Conservation (phyloP, 495 filamentous ascomycete genomes). For the Penicillium ochrochloron region DNA sequence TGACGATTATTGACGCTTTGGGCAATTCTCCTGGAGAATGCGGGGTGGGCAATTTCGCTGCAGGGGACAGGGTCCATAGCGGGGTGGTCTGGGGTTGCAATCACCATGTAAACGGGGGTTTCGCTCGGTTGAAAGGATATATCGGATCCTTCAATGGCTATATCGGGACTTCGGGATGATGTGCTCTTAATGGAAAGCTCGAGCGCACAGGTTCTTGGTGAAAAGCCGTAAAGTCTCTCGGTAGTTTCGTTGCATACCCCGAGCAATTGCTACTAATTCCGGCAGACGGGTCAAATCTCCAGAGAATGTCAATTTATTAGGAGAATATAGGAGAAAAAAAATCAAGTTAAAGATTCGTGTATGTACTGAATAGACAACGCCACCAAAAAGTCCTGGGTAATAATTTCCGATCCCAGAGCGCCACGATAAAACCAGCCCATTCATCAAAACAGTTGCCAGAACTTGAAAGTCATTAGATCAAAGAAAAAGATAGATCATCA, state of each 20-base stretch:
- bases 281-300: not conserved
- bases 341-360: not conserved
- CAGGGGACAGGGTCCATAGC: not conserved
- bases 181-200: not conserved
- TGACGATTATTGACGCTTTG: conserved; percentile 18
- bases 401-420: conserved; percentile 2
- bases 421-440: conserved; percentile 3
- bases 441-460: not conserved
- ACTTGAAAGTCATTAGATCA: conserved; percentile 8
- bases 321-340: not conserved
- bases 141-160: too few species aligned
- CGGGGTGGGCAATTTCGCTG: conserved; percentile 20
- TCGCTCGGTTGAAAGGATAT: conserved; percentile 1
- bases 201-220: not conserved
- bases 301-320: not conserved
- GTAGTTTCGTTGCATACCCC: not conserved
- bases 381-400: not conserved
- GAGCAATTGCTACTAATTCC: not conserved
- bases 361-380: conserved; percentile 2
- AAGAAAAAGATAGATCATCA: conserved; percentile 20
- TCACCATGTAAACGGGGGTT: not conserved
- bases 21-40: conserved; percentile 32
- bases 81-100: conserved; percentile 1
- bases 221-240: not conserved
- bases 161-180: not conserved